Base-by-base conservation (phyloP, 176 grass and related monocot genomes). In the Poa annua region DNA sequence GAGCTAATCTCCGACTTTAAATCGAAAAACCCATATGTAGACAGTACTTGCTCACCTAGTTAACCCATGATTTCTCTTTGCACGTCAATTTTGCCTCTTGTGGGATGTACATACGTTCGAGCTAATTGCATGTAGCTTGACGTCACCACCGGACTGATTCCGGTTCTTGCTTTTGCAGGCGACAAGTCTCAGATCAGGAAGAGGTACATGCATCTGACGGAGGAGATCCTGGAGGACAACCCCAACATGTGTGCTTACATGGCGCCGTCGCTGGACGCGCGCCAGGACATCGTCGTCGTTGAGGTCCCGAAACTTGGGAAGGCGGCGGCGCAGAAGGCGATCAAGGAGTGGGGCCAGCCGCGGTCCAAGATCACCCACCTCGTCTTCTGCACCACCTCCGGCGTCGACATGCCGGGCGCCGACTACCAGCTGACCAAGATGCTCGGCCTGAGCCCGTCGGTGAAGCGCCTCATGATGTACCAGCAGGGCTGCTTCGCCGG, bases 401-500 rank as follows among this genome's bases (percentile, higher is more conserved):
- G 94, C 62, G 94, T 94, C 10, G 92, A 92, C 88, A 97, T 97
- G 92, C 94, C 94, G 0, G 94, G 94, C 11, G 95, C 95, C 19
- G 95, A 97, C 81, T 97, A 92, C 86, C 92, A 97, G 87, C 88
- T 97, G 6, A 87, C 88, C 47, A 97, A 94, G 86, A 76, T 94
- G 19, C 95, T 97, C 3, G 95, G 95, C 32, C 92, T 97, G 0
- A 86, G 92, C 8, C 95, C 90, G 2, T 79, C 74, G 0, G 92
- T 94, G 0, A 97, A 91, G 74, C 95, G 95, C 57, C 87, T 97
- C 62, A 97, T 94, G 92, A 91, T 97, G 88, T 97, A 97, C 90
- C 95, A 97, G 88, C 95, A 97, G 75, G 92, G 95, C 1, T 97
- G 90, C 86, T 94, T 94, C 84, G 95, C 95, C 32, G 92, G 92